A percentile compares a stretch with the other conserved stretches of the same genome.
phyloP scores from a whole-genome alignment of 495 filamentous ascomycete genomes.

The Lasiosphaeria ovina region DNA sequence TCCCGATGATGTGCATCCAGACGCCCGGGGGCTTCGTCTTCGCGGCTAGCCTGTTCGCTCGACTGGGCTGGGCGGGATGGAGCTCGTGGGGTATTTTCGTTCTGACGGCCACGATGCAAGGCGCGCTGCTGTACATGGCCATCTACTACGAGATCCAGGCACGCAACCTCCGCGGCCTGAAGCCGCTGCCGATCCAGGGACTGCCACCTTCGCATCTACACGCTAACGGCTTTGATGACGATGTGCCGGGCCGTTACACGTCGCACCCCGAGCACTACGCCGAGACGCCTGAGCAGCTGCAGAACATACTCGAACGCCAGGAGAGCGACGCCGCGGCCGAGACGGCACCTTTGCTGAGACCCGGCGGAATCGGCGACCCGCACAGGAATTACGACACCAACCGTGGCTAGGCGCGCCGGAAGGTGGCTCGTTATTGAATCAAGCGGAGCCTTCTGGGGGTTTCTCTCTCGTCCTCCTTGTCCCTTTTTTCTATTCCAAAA shows the following conservation, averaged over 20 bases:
- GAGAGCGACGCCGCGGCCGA: slow-evolving; percentile 41
- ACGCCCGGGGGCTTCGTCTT: slow-evolving; percentile 89
- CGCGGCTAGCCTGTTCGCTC: slow-evolving; percentile 76
- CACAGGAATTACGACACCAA: slow-evolving; percentile 29
- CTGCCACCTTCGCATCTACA: slow-evolving; percentile 23
- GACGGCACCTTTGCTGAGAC: slow-evolving; percentile 42
- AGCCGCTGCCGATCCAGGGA: slow-evolving; percentile 12
- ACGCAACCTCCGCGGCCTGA: slow-evolving; percentile 11
- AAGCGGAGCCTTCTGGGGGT: neutral
- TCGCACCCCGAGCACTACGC: slow-evolving; percentile 40
- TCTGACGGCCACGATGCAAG: slow-evolving; percentile 83
- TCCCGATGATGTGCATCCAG: slow-evolving; percentile 98
- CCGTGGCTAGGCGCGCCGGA: slow-evolving; percentile 21
- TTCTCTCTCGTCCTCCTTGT: neutral
- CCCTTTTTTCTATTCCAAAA: neutral
- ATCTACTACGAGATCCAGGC: slow-evolving; percentile 66
- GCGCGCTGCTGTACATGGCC: slow-evolving; percentile 73
- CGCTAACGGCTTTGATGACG: slow-evolving; percentile 33
- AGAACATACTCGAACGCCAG: slow-evolving; percentile 39
- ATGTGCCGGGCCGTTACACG: slow-evolving; percentile 37
- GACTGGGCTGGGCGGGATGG: slow-evolving; percentile 82
- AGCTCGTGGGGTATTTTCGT: slow-evolving; percentile 91
- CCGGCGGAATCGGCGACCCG: slow-evolving; percentile 35
- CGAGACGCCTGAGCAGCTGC: slow-evolving; percentile 40
- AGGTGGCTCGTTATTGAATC: slow-evolving; percentile 15